Conservation (phyloP, 2,329 filamentous ascomycete genomes). For the Penicillium sp. region DNA sequence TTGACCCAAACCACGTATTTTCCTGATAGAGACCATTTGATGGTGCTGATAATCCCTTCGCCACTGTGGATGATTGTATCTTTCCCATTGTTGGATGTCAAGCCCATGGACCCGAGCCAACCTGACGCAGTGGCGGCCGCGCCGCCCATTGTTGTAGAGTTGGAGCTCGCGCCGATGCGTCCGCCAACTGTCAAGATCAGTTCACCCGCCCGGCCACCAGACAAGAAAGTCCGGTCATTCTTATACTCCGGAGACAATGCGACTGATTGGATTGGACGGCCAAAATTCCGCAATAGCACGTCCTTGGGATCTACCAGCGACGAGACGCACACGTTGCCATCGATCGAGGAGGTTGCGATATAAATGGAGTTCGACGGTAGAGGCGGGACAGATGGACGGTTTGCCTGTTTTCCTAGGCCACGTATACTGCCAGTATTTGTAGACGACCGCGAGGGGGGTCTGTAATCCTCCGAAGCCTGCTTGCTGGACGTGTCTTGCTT, state of each 20-base stretch:
- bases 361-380: slow-evolving; percentile 87
- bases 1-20: slow-evolving; percentile 95
- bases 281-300: slow-evolving; percentile 88
- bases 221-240: slow-evolving; percentile 81
- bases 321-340: slow-evolving; percentile 90
- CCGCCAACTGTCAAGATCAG: slow-evolving; percentile 83
- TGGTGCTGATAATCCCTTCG: slow-evolving; percentile 83
- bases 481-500: slow-evolving; percentile 38
- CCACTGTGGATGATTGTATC: slow-evolving; percentile 87
- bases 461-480: slow-evolving; percentile 30
- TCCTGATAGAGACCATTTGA: slow-evolving; percentile 91
- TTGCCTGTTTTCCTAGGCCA: slow-evolving; percentile 25
- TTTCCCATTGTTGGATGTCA: slow-evolving; percentile 72
- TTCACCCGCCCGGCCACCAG: slow-evolving; percentile 82
- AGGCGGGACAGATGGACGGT: slow-evolving; percentile 54
- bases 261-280: slow-evolving; percentile 84
- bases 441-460: slow-evolving; percentile 23
- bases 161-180: slow-evolving; percentile 69
- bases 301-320: slow-evolving; percentile 85
- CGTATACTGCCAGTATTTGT: slow-evolving; percentile 32
- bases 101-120: slow-evolving; percentile 84
- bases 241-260: slow-evolving; percentile 94
- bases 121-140: slow-evolving; percentile 78
- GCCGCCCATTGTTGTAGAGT: slow-evolving; percentile 73
- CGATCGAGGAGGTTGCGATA: slow-evolving; percentile 88